Evolutionary conservation across 2,329 filamentous ascomycete species (phyloP).

Genomic region (Fusarium sp.): DNA sequence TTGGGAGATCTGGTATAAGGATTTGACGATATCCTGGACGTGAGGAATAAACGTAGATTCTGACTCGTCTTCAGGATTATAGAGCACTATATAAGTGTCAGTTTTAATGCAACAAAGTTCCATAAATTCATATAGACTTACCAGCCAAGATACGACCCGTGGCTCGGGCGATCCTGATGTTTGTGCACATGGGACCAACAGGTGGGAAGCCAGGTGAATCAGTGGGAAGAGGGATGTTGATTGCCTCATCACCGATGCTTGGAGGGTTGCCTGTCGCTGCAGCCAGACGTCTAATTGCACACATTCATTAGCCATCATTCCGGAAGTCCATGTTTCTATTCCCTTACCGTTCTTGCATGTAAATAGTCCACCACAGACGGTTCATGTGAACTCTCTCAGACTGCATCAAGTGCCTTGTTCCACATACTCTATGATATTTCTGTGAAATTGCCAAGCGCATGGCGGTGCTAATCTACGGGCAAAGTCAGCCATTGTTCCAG

Average conservation of each 20-base stretch:
- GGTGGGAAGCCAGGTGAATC: slow-evolving; percentile 44
- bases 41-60: slow-evolving; percentile 45
- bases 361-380: slow-evolving; percentile 44
- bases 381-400: slow-evolving; percentile 42
- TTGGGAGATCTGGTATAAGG: slow-evolving; percentile 40
- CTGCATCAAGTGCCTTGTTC: slow-evolving; percentile 40
- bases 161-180: slow-evolving; percentile 40
- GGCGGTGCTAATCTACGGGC: slow-evolving; percentile 39
- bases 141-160: slow-evolving; percentile 42
- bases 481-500: background rate
- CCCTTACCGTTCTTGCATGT: slow-evolving; percentile 44
- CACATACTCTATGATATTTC: slow-evolving; percentile 42
- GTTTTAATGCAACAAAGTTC: fast-evolving
- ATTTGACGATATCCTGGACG: slow-evolving; percentile 46
- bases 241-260: slow-evolving; percentile 38
- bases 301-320: background rate
- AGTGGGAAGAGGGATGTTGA: slow-evolving; percentile 39
- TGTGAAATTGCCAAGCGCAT: slow-evolving; percentile 42
- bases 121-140: background rate
- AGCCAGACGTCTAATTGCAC: slow-evolving; percentile 28
- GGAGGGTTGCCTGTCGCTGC: slow-evolving; percentile 41
- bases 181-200: slow-evolving; percentile 42
- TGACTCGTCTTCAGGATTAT: slow-evolving; percentile 44
- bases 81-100: slow-evolving; percentile 32
- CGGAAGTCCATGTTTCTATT: fast-evolving